Conservation (phyloP, 2,329 filamentous ascomycete species). For the Berkeleyomyces basicola region DNA sequence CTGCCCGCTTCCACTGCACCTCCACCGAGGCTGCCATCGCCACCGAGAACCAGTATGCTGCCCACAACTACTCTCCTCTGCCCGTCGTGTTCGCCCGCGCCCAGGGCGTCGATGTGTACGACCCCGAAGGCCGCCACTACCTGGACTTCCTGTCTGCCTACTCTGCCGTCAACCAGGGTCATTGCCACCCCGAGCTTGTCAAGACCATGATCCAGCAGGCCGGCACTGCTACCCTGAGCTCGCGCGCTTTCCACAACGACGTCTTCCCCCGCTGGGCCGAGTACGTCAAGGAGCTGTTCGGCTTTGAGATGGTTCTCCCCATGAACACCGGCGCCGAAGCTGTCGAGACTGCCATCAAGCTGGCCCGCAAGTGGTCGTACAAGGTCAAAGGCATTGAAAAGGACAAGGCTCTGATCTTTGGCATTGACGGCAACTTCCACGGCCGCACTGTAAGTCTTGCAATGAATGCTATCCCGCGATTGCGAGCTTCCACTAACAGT, state of each 20-base stretch:
- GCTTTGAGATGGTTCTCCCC: conserved; percentile 93
- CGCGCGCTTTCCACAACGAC: conserved; percentile 93
- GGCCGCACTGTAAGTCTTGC: conserved; percentile 60
- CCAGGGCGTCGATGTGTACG: conserved; percentile 80
- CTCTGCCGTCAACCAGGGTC: conserved; percentile 93
- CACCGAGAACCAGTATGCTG: conserved; percentile 68
- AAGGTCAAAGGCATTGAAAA: conserved; percentile 82
- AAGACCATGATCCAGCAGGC: conserved; percentile 84
- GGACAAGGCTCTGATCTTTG: conserved; percentile 70
- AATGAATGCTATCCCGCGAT: not conserved
- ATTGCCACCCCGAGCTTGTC: conserved; percentile 92
- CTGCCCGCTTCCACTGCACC: conserved; percentile 49
- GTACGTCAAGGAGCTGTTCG: conserved; percentile 76
- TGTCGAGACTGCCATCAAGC: conserved; percentile 89
- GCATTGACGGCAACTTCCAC: conserved; percentile 86
- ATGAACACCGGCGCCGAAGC: conserved; percentile 98
- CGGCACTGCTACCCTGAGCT: conserved; percentile 74
- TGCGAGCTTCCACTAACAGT: not conserved
- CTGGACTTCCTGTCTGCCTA: conserved; percentile 97
- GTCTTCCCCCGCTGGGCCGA: conserved; percentile 93
- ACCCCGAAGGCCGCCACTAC: conserved; percentile 89
- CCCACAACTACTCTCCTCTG: conserved; percentile 97
- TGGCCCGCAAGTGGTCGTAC: conserved; percentile 95
- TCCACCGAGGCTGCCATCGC: conserved; percentile 68
- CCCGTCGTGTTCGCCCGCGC: conserved; percentile 85